A percentile compares a stretch with the other conserved stretches of the same genome.
Conservation (phyloP, 2,329 filamentous ascomycete genomes). For the Aspergillus calidoustus region DNA sequence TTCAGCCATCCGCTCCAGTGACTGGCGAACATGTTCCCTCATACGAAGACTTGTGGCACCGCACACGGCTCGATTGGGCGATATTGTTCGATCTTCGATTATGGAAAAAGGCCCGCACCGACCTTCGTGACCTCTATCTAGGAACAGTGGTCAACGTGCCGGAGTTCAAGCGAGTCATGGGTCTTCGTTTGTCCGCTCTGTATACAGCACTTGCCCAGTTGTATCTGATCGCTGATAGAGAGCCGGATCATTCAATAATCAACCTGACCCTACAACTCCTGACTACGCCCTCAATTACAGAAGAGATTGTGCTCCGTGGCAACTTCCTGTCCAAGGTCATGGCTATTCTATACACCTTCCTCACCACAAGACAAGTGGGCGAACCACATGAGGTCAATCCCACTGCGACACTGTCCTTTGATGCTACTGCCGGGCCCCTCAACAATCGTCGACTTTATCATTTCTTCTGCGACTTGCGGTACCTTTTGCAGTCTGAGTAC, state of each 20-base stretch:
- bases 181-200: constrained; percentile 88
- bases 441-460: constrained; percentile 96
- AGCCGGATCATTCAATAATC: constrained; percentile 98
- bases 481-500: constrained; percentile 84
- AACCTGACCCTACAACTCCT: constrained; percentile 96
- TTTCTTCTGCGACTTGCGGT: constrained; percentile 94
- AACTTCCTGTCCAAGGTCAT: constrained; percentile 96
- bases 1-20: constrained; percentile 73
- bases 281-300: constrained; percentile 94
- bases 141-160: constrained; percentile 95
- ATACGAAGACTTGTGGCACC: constrained; percentile 86
- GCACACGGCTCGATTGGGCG: constrained; percentile 89
- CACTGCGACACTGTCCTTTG: constrained; percentile 85
- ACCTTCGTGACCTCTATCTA: constrained; percentile 91
- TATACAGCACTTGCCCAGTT: constrained; percentile 93
- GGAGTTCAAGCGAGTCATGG: constrained; percentile 92
- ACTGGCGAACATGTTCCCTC: constrained; percentile 66
- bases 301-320: constrained; percentile 89
- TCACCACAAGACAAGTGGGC: constrained; percentile 93
- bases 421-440: constrained; percentile 76
- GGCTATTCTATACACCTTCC: constrained; percentile 95
- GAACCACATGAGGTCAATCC: constrained; percentile 89
- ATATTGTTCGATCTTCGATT: constrained; percentile 92
- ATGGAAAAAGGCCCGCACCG: constrained; percentile 94
- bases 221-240: constrained; percentile 92